Evolutionary conservation across 2,329 filamentous ascomycete genomes (phyloP).

Genomic region (Sarocladium brachiariae): DNA sequence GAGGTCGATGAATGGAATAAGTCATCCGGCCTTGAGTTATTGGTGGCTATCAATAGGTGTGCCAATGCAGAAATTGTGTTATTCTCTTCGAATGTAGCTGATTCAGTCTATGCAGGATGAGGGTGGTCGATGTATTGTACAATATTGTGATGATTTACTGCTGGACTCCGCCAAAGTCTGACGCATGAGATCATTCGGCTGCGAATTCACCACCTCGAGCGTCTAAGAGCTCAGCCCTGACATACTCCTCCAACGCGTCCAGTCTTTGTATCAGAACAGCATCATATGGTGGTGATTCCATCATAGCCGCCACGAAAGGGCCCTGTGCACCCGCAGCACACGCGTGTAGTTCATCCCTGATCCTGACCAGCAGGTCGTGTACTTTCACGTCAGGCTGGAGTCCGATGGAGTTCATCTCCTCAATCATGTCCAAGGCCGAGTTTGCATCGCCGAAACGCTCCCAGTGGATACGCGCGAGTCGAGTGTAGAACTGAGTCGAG

Average conservation of each 20-base stretch:
- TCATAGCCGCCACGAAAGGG: constrained; percentile 31
- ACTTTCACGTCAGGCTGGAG: constrained; percentile 45
- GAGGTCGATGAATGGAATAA: too few relatives aligned
- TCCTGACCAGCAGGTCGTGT: constrained; percentile 19
- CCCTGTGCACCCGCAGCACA: constrained; percentile 31
- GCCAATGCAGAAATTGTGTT: too few relatives aligned
- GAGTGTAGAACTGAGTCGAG: constrained; percentile 63
- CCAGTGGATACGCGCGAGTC: constrained; percentile 57
- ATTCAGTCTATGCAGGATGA: too few relatives aligned
- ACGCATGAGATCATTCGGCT: background rate
- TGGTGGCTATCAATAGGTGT: too few relatives aligned
- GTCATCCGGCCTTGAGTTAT: too few relatives aligned
- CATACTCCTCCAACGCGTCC: constrained; percentile 17
- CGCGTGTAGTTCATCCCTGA: constrained; percentile 26
- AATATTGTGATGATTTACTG: too few relatives aligned
- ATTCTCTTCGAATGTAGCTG: too few relatives aligned
- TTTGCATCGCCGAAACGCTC: constrained; percentile 49
- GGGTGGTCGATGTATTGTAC: too few relatives aligned
- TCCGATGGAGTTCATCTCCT: constrained; percentile 60
- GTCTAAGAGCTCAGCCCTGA: background rate
- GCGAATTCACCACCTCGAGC: background rate
- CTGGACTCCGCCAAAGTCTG: too few relatives aligned
- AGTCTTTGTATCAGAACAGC: constrained; percentile 20
- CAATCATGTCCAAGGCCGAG: constrained; percentile 48
- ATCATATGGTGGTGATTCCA: constrained; percentile 29